Evolutionary conservation across 805 yeast genomes (phyloP), one percentile per base, ranked within the genome.

Genomic region (Candida tibetensis): DNA sequence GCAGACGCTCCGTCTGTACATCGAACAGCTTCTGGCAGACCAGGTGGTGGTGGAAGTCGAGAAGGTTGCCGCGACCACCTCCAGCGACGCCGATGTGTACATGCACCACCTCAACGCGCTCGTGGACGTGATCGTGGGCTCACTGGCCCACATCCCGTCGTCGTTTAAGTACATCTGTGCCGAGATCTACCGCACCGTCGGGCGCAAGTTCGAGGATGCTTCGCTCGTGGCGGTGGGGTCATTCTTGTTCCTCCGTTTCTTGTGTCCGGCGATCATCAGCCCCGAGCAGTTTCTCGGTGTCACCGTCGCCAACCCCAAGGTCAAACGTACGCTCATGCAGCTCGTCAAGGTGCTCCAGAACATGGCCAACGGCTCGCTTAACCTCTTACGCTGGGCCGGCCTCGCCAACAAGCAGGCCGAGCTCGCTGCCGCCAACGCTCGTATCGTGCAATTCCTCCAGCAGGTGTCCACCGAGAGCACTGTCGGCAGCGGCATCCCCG

Each of bases 211-310:
- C 48, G 80, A 76, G 28, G 83, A 82, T 28, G 74, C 82, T 31
- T 68, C 75, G 27, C 45, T 67, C 17, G 69, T 80, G 28, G 88
- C 95, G 1, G 83, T 88, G 18, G 95, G 96, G 0, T 89, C 95
- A 0, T 91, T 85, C 55, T 68, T 91, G 38, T 90, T 91, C 52
- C 67, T 91, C 48, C 66, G 95, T 40, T 79, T 83, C 45, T 72
- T 84, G 43, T 85, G 95, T 55, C 97, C 98, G 9, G 95, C 95
- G 0, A 81, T 90, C 49, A 90, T 90, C 10, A 80, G 88, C 23
- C 97, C 97, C 0, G 95, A 86, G 40, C 71, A 82, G 5, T 71
- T 60, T 39, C 63, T 69, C 34, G 62, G 56, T 30, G 49, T 64
- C 19, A 47, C 56, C 2, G 47, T 53, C 4, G 47, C 50, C 8